phyloP scores from a whole-genome alignment of 768 basidiomycete species.

The Tricholoma matsutake region DNA sequence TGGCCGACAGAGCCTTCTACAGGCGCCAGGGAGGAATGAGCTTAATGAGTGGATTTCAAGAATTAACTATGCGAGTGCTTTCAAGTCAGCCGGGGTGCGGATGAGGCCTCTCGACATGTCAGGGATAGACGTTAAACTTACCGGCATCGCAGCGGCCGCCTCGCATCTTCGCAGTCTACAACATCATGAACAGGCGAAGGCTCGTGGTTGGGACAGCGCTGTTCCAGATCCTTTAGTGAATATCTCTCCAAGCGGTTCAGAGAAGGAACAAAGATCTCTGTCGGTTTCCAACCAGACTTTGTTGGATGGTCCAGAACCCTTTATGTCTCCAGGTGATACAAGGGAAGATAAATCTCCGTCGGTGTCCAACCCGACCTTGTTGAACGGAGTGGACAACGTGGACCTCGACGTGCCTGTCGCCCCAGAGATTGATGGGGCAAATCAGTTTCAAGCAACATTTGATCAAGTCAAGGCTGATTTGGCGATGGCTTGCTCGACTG shows the following conservation, averaged over 20 bases:
- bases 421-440: constrained; percentile 56
- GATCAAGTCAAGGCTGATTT: constrained; percentile 85
- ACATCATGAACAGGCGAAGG: constrained; percentile 27
- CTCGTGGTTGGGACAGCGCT: constrained; percentile 42
- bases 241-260: constrained; percentile 33
- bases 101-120: constrained; percentile 78
- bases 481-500: constrained; percentile 38
- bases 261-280: constrained; percentile 19
- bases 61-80: constrained; percentile 93
- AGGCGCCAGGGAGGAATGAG: constrained; percentile 64
- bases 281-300: constrained; percentile 29
- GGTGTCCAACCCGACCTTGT: constrained; percentile 29
- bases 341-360: constrained; percentile 19
- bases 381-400: constrained; percentile 26
- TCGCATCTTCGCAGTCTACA: constrained; percentile 76
- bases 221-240: constrained; percentile 39
- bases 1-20: constrained; percentile 80
- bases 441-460: constrained; percentile 79
- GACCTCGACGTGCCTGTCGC: constrained; percentile 45
- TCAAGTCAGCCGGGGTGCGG: constrained; percentile 78
- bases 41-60: constrained; percentile 87
- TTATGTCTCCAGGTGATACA: no score
- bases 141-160: constrained; percentile 82
- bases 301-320: constrained; percentile 13
- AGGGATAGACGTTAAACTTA: constrained; percentile 66